Base-by-base conservation (phyloP, 2,329 filamentous ascomycete genomes). In the Monosporascus sp. region DNA sequence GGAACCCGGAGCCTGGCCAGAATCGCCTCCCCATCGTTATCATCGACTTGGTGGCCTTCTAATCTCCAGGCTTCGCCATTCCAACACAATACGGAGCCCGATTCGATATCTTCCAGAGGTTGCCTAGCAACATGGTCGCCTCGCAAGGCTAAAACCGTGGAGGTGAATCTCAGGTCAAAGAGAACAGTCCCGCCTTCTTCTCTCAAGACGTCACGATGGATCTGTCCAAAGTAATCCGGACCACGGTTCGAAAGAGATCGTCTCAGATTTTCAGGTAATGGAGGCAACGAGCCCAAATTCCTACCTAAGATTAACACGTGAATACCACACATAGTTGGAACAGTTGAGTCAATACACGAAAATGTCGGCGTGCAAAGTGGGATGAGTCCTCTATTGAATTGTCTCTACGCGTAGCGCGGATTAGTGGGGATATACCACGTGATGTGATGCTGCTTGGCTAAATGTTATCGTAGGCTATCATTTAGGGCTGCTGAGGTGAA, bases 1-100 rank as follows among this genome's bases (percentile, higher is more conserved):
- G 55, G 54, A 36, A 61, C 56, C 49, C 60, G 67, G 66, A 62
- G 79, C 75, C 53, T 72, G 63, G 20, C 65, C 64, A 93, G 85
- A 18, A 97, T 75, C 7, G 75, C 72, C 62, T 87, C 79, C 3
- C 89, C 89, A 70, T 99, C 94, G 66, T 96, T 97, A 53, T 85
- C 88, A 6, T 65, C 54, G n/a, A 96, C 75, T 1, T 69, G 63
- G 9, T 78, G 62, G 36, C 77, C 78, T 8, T 71, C 72, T 49
- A 96, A 78, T 53, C 81, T 86, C 94, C 94, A 99, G 1, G 91
- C 93, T 68, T 99, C 94, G 44, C 94, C 94, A 66, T 99, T 99
- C 94, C 94, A 99, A 77, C 93, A 97, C 2, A 99, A 77, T 1
- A 89, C 75, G 1, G 87, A 90, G 4, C 78, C 77, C 0, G 78